Evolutionary conservation across 2,329 filamentous ascomycete species (phyloP), one percentile per base, ranked within the genome.

Genomic region (Proliferodiscus dingleyae): DNA sequence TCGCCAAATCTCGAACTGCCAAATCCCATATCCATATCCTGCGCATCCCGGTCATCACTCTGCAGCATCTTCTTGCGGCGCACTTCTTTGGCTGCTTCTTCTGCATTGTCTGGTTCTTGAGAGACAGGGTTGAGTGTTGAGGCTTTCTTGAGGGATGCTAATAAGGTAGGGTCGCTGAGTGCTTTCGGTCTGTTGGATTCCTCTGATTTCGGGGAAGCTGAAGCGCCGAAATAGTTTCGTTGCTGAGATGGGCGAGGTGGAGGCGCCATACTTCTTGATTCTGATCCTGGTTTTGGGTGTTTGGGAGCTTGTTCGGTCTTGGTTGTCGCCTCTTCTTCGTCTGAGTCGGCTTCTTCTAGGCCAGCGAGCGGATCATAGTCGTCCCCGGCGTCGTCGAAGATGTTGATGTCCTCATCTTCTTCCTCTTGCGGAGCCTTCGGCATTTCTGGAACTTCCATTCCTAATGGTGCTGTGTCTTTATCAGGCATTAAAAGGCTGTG

Each of bases 1-100:
- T 96, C 93, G 43, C 87, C 89, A 59, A 88, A 84, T 22, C 91
- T 78, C 61, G 85, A 93, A 16, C 83, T 87, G 26, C 93, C 93
- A 61, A 98, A 97, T 49, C 90, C 91, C 73, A 97, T 80, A 61
- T 98, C 93, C 68, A 98, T 77, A 67, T 98, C 91, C 46, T 91
- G 83, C 38, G 89, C 81, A 63, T 97, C 91, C 38, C 90, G 79
- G 55, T 87, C 85, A 45, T 82, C 80, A 49, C 76, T 76, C 57
- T 83, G 73, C 5, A 96, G 72, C 71, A 96, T 85, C 54, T 79
- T 84, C 64, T 81, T 84, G 41, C 83, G 79, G 6, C 85, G 82
- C 40, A 82, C 81, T 51, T 84, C 78, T 50, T 81, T 78, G 2
- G 79, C 79, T 5, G 69, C 67, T 48, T 74, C 73, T 51, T 74